Evolutionary conservation across 192 early-diverging fungal species (phyloP).

Genomic region (Umbelopsis sp.): DNA sequence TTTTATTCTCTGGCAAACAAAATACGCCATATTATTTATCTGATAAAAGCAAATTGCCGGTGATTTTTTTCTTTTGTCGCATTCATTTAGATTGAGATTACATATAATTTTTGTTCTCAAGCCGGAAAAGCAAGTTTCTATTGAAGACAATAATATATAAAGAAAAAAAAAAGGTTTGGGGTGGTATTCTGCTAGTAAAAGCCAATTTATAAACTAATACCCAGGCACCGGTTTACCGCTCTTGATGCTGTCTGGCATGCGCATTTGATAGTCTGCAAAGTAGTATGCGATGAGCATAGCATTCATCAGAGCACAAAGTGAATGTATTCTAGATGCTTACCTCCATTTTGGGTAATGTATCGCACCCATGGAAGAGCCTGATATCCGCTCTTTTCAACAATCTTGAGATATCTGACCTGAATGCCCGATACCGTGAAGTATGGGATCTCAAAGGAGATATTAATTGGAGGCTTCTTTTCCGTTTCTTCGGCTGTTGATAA

Average conservation of each 20-base stretch:
- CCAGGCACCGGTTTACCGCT: conserved; percentile 51
- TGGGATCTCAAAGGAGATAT: conserved; percentile 87
- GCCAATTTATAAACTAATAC: conserved; percentile 10
- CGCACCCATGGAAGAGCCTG: conserved; percentile 89
- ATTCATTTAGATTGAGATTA: not conserved
- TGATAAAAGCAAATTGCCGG: not conserved
- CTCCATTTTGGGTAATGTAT: conserved; percentile 87
- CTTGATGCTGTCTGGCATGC: conserved; percentile 87
- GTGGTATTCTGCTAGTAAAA: conserved; percentile 9
- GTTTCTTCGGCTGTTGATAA: conserved; percentile 65
- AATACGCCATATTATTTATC: too few species aligned
- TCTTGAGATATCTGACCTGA: conserved; percentile 89
- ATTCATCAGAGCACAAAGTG: not conserved
- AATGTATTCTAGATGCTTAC: conserved; percentile 26
- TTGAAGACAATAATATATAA: not conserved
- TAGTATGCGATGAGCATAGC: conserved; percentile 2
- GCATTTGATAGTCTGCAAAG: conserved; percentile 86
- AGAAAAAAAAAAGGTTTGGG: not conserved
- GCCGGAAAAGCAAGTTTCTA: not conserved
- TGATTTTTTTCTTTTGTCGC: not conserved
- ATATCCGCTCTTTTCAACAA: conserved; percentile 89
- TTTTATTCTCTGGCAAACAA: too few species aligned
- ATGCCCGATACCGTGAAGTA: conserved; percentile 91
- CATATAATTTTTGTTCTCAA: not conserved
- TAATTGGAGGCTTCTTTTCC: conserved; percentile 81